phyloP scores from a whole-genome alignment of 164 flowering plant species.

The Vitis rotundifolia region DNA sequence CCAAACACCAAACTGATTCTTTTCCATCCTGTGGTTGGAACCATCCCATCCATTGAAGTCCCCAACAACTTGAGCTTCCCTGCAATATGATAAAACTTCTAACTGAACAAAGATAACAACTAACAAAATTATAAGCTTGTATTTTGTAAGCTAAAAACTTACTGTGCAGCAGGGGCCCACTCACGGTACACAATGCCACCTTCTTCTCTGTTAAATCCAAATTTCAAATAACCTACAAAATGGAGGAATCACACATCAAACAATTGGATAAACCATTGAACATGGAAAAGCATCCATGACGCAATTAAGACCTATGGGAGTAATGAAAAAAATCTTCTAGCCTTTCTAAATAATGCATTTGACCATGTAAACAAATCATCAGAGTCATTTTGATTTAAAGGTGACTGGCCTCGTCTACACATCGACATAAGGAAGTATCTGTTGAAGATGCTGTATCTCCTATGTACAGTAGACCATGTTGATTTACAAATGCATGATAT shows the following conservation, averaged over 20 bases:
- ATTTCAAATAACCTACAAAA: slow-evolving; percentile 71
- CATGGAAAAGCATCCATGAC: background rate
- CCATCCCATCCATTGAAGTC: slow-evolving; percentile 99
- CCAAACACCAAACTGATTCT: slow-evolving; percentile 92
- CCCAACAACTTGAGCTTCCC: slow-evolving; percentile 94
- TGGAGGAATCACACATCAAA: background rate
- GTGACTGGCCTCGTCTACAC: background rate
- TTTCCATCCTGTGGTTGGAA: slow-evolving; percentile 78
- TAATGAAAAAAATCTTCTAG: background rate
- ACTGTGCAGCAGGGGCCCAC: slow-evolving; percentile 99
- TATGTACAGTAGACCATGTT: background rate
- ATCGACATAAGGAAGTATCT: background rate
- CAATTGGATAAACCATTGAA: background rate
- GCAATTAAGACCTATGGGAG: background rate
- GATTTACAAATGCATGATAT: background rate
- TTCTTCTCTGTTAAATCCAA: slow-evolving; percentile 88
- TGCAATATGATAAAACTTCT: slow-evolving; percentile 22
- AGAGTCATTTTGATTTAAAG: background rate
- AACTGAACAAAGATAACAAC: slow-evolving; percentile 3
- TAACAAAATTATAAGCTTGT: background rate
- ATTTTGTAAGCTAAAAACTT: slow-evolving; percentile 29
- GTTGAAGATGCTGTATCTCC: background rate
- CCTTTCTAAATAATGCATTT: too few relatives aligned
- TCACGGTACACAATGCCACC: slow-evolving; percentile 84
- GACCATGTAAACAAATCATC: too few relatives aligned